phyloP scores from a whole-genome alignment of 1,139 yeast genomes.

The Diutina siamensis region DNA sequence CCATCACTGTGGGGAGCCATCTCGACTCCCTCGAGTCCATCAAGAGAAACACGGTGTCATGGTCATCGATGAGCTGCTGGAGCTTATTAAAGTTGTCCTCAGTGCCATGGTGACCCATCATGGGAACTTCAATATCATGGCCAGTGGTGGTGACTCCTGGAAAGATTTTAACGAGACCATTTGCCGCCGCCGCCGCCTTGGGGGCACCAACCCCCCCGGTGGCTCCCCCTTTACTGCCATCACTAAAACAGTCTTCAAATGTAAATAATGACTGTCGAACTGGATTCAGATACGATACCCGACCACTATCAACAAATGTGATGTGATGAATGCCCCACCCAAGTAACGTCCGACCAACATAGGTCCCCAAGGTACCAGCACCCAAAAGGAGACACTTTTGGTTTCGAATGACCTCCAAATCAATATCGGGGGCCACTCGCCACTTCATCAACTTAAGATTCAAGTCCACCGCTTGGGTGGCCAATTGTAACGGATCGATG shows the following conservation, averaged over 20 bases:
- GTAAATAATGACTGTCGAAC: slow-evolving; percentile 84
- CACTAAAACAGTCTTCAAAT: slow-evolving; percentile 64
- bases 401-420: slow-evolving; percentile 49
- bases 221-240: slow-evolving; percentile 13
- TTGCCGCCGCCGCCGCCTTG: slow-evolving; percentile 74
- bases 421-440: slow-evolving; percentile 79
- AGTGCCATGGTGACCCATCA: slow-evolving; percentile 71
- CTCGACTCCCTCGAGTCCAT: slow-evolving; percentile 94
- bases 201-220: slow-evolving; percentile 37
- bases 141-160: slow-evolving; percentile 69
- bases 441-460: slow-evolving; percentile 91
- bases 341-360: slow-evolving; percentile 70
- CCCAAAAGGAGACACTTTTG: slow-evolving; percentile 74
- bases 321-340: slow-evolving; percentile 91
- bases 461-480: slow-evolving; percentile 85
- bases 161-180: slow-evolving; percentile 54
- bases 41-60: slow-evolving; percentile 68
- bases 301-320: slow-evolving; percentile 83
- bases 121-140: slow-evolving; percentile 63
- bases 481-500: slow-evolving; percentile 68
- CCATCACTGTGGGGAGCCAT: slow-evolving; percentile 88
- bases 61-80: slow-evolving; percentile 41
- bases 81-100: slow-evolving; percentile 39
- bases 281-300: slow-evolving; percentile 85
- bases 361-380: slow-evolving; percentile 92